Base-by-base conservation (phyloP, 108 stramenopile species). In the Mediolabrus comicus region DNA sequence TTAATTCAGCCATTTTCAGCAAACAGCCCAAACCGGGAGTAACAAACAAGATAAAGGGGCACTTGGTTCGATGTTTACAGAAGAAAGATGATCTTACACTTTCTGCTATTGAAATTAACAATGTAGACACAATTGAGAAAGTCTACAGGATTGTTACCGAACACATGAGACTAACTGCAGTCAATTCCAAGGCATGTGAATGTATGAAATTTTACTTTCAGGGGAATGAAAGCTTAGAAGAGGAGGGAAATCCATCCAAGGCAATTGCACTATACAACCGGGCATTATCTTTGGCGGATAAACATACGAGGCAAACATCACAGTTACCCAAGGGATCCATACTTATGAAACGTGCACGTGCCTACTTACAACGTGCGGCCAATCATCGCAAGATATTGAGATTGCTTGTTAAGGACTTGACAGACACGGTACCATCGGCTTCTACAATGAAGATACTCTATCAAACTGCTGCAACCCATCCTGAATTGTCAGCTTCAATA, bases 121-220 rank as follows among this genome's bases (percentile, higher is more conserved):
- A 87, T 72, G 89, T 94, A 3, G 87, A 94, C 71, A 87, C 88
- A 12, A 86, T 94, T 1, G 92, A 91, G 16, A 94, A 94, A 68
- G 88, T 89, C 0, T 91, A 88, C 31, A 84, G 88, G 9, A 83
- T 91, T 24, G 59, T 94, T 30, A 88, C 92, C 32, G 84, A 82
- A 74, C 87, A 94, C 66, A 77, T 94, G 78, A 75, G 73, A 62
- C 35, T 92, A 54, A 24, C 79, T 60, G 56, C 75, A 14, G 74
- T 90, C 41, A 83, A 80, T 54, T 52, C 53, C 12, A 80, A 77
- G 38, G 79, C 81, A 9, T 85, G 89, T 53, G 88, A 86, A 57
- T 91, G 88, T 63, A 77, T 94, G 54, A 87, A 79, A 55, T 86
- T 65, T 65, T 91, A 87, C 51, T 86, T 91, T 66, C 74, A 82